Evolutionary conservation across 208 protist genomes (phyloP), one percentile per base, ranked within the genome.

Genomic region (Herpetomonas samuelpessoai): DNA sequence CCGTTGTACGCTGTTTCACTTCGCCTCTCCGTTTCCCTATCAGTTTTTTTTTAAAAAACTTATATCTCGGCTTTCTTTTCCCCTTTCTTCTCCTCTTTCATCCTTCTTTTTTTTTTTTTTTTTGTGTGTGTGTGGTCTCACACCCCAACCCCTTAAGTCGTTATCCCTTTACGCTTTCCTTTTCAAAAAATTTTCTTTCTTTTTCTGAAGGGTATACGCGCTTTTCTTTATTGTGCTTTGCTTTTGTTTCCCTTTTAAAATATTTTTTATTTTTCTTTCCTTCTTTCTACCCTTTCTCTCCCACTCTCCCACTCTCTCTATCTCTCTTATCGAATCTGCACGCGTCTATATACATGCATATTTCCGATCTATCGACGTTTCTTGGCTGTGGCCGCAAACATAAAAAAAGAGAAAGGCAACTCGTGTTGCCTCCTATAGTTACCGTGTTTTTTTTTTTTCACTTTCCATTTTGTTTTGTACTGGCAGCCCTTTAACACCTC

Each of bases 91-190:
- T 2, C 21, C 12, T 57, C 12, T 16, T 14, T 57, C 29, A 44
- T 2, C 44, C 24, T 57, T 25, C 41, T n/a, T 57, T 25, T 57
- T 25, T 14, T 25, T 41, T 45, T 12, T 57, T 14, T n/a, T 57
- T 39, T 2, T 54, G 7, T 26, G 27, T 41, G 16, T 63, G 3
- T n/a, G 57, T 30, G 4, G 21, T 24, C 16, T 29, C 26, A 46
- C 54, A 39, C 26, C n/a, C n/a, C n/a, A n/a, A n/a, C n/a, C n/a
- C n/a, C n/a, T n/a, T n/a, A n/a, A n/a, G n/a, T 46, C 12, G 22
- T 22, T 52, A 12, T n/a, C 6, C 18, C 56, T 18, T 26, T 51
- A 19, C 26, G 12, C 25, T 61, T 18, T 0, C 31, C 46, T 59
- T 47, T 18, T 19, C 54, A 47, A 25, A 46, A 52, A 24, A 19